These are phyloP conservation scores for Pterocarpus santalinus DNA, from an alignment of 306 rosid species.

Conservation along the genomic window DNA sequence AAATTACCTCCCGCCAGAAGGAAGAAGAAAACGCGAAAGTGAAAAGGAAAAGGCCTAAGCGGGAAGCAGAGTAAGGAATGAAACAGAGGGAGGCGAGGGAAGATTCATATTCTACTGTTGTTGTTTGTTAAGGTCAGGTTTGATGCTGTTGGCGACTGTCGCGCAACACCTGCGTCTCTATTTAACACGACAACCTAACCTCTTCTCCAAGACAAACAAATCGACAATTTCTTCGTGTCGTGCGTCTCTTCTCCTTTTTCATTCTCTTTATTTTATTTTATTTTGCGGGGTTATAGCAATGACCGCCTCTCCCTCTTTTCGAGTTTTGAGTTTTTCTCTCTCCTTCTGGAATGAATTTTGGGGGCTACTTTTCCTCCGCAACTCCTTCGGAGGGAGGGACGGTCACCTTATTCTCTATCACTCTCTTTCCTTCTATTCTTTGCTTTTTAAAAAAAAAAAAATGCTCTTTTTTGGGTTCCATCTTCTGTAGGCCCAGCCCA, in stretches of 20 bases:
- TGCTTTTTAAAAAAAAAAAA: neutral
- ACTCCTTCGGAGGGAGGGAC: constrained; percentile 39
- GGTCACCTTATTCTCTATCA: neutral
- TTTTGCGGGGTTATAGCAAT: neutral
- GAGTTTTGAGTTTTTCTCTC: constrained; percentile 19
- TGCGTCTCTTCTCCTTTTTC: neutral
- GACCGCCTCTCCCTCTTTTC: constrained; percentile 53
- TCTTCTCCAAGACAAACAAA: constrained; percentile 37
- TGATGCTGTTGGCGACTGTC: constrained; percentile 6
- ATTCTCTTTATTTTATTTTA: neutral
- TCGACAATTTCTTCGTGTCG: neutral
- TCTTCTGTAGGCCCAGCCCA: constrained; percentile 44
- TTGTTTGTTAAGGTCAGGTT: too few species aligned
- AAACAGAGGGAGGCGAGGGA: neutral
- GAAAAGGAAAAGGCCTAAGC: constrained; percentile 15
- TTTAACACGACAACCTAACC: constrained; percentile 30
- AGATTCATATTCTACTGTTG: neutral
- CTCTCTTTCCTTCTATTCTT: neutral
- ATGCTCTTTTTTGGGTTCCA: constrained; percentile 6
- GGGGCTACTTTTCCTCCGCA: constrained; percentile 37
- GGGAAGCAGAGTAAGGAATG: constrained; percentile 9
- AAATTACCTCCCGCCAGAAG: constrained; percentile 23
- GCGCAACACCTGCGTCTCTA: constrained; percentile 27
- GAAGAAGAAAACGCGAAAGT: neutral
- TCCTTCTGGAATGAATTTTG: constrained; percentile 40